Conservation (phyloP, 1,284 basidiomycete species). For the Schizophyllum commune region DNA sequence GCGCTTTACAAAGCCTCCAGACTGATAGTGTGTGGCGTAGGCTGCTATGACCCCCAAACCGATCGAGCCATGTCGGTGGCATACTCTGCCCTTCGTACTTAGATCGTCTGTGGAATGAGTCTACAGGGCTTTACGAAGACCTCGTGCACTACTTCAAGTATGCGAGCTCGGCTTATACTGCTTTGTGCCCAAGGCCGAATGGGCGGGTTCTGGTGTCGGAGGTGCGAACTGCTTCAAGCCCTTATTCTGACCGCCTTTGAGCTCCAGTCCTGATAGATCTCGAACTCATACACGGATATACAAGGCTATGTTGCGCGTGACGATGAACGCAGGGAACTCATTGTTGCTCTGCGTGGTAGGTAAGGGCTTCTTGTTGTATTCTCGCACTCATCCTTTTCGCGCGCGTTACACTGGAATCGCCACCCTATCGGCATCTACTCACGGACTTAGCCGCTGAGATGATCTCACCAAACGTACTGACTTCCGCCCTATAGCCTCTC, state of each 20-base stretch:
- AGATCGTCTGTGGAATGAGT: neutral
- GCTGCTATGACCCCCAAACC: too few relatives aligned
- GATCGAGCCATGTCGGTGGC: neutral
- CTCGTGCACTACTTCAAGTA: constrained; percentile 23
- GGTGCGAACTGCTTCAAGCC: constrained; percentile 14
- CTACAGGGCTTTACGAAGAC: constrained; percentile 16
- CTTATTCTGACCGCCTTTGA: constrained; percentile 8
- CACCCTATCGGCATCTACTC: too few relatives aligned
- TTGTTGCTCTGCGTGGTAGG: constrained; percentile 23
- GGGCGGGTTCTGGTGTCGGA: constrained; percentile 9
- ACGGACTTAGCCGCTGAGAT: too few relatives aligned
- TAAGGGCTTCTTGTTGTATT: constrained; percentile 6
- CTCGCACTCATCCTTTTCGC: neutral
- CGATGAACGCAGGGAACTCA: constrained; percentile 20
- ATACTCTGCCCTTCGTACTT: neutral
- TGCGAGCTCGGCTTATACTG: constrained; percentile 15
- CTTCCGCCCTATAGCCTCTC: constrained; percentile 9
- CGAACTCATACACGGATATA: constrained; percentile 10
- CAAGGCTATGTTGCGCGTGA: constrained; percentile 25
- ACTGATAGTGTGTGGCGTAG: too few relatives aligned
- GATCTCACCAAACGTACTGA: too few relatives aligned
- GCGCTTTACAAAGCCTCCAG: too few relatives aligned
- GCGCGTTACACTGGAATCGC: neutral
- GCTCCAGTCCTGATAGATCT: neutral
- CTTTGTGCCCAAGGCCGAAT: constrained; percentile 11